phyloP scores from a whole-genome alignment of 352 stramenopile genomes.

The Phytopythium kandeliae region DNA sequence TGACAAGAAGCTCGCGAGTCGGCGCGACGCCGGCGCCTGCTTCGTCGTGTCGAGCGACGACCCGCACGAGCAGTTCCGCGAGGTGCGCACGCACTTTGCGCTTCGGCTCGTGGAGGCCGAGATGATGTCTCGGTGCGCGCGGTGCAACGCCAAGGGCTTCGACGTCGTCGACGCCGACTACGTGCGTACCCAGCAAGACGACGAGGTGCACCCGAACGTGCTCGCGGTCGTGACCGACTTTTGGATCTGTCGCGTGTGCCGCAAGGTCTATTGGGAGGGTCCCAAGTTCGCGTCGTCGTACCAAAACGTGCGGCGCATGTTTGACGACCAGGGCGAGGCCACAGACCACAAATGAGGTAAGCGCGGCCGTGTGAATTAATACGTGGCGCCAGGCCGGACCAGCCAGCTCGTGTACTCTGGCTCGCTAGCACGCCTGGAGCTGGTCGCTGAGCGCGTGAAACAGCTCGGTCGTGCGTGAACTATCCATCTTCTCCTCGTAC shows the following conservation, averaged over 20 bases:
- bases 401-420: no score
- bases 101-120: conserved; percentile 54
- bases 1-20: conserved; percentile 65
- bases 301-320: conserved; percentile 50
- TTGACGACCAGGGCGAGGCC: conserved; percentile 20
- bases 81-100: conserved; percentile 69
- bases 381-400: no score
- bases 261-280: conserved; percentile 74
- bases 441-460: conserved; percentile 7
- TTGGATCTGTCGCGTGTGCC: conserved; percentile 56
- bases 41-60: conserved; percentile 74
- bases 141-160: conserved; percentile 67
- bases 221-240: conserved; percentile 59
- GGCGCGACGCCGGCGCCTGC: conserved; percentile 63
- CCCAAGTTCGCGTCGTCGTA: conserved; percentile 71
- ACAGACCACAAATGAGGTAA: conserved; percentile 6
- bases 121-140: conserved; percentile 71
- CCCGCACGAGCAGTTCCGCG: conserved; percentile 63
- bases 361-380: no score
- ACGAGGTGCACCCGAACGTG: conserved; percentile 48
- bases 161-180: conserved; percentile 45
- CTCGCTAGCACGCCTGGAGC: not conserved
- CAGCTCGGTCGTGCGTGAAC: conserved; percentile 12
- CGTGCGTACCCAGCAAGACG: conserved; percentile 39
- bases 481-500: conserved; percentile 53